Conservation (phyloP, 306 rosid species). For the Gynostemma pentaphyllum region DNA sequence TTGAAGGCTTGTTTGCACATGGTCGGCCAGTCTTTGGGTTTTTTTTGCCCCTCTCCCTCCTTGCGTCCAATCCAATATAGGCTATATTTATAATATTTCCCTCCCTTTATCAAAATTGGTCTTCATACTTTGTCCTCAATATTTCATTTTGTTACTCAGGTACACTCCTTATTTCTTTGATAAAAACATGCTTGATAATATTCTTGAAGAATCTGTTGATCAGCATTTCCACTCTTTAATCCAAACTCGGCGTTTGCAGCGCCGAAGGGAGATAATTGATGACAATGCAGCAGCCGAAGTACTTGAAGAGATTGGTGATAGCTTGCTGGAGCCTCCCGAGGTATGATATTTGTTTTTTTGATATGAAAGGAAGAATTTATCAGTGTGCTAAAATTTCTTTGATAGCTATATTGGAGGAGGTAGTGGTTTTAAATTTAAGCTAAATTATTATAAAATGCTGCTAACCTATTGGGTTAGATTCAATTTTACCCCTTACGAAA, state of each 20-base stretch:
- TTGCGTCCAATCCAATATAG: neutral
- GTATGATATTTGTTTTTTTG: slow-evolving; percentile 47
- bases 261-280: slow-evolving; percentile 78
- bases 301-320: slow-evolving; percentile 87
- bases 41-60: slow-evolving; percentile 1
- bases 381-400: neutral
- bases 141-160: slow-evolving; percentile 45
- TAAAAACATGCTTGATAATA: slow-evolving; percentile 86
- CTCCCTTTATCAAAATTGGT: slow-evolving; percentile 12
- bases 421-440: neutral
- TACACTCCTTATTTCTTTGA: slow-evolving; percentile 97
- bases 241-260: slow-evolving; percentile 90
- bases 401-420: neutral
- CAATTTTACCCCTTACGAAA: too few species aligned
- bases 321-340: slow-evolving; percentile 89
- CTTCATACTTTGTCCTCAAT: slow-evolving; percentile 17
- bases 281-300: slow-evolving; percentile 81
- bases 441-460: too few species aligned
- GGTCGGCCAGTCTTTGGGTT: neutral
- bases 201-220: slow-evolving; percentile 97
- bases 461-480: too few species aligned
- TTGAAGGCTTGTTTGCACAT: neutral
- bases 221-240: slow-evolving; percentile 87
- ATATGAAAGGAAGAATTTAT: too few species aligned
- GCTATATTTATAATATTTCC: neutral